These are phyloP conservation scores for Jacaranda mimosifolia DNA, from an alignment of 257 asterid species.

Conservation along the genomic window DNA sequence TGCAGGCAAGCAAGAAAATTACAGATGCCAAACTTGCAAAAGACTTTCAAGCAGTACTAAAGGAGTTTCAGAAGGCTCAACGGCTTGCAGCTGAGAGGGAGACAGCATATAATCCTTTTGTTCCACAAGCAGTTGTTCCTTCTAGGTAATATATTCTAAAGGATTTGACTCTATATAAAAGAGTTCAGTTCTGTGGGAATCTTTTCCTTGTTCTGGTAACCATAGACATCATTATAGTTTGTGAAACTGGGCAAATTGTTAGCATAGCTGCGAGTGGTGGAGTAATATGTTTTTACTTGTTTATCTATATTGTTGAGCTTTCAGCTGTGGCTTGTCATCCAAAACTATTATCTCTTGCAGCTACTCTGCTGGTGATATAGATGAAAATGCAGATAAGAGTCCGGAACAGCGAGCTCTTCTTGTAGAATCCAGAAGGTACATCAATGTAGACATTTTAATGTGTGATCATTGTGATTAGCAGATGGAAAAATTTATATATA, in stretches of 20 bases:
- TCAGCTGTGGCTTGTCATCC: constrained; percentile 34
- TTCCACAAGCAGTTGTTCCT: constrained; percentile 59
- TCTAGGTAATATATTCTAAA: constrained; percentile 56
- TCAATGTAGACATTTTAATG: not conserved
- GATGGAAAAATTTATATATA: constrained; percentile 1
- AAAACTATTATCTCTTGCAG: constrained; percentile 48
- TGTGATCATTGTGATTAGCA: not conserved
- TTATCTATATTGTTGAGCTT: constrained; percentile 14
- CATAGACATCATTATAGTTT: not conserved
- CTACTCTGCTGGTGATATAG: constrained; percentile 68
- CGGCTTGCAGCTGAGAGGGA: constrained; percentile 82
- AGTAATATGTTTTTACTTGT: not conserved
- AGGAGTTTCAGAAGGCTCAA: constrained; percentile 88
- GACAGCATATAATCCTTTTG: constrained; percentile 80
- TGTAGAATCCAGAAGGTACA: constrained; percentile 81
- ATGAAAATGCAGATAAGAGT: constrained; percentile 52
- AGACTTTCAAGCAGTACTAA: constrained; percentile 89
- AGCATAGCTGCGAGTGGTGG: not conserved
- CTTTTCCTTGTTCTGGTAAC: not conserved
- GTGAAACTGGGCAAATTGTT: not conserved
- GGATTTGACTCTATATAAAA: not conserved
- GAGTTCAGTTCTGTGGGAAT: not conserved
- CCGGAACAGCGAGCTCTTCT: constrained; percentile 75
- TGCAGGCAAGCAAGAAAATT: constrained; percentile 89
- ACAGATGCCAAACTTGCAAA: constrained; percentile 96